Base-by-base conservation (phyloP, 2,329 filamentous ascomycete genomes). In the Hymenoscyphus albidus region DNA sequence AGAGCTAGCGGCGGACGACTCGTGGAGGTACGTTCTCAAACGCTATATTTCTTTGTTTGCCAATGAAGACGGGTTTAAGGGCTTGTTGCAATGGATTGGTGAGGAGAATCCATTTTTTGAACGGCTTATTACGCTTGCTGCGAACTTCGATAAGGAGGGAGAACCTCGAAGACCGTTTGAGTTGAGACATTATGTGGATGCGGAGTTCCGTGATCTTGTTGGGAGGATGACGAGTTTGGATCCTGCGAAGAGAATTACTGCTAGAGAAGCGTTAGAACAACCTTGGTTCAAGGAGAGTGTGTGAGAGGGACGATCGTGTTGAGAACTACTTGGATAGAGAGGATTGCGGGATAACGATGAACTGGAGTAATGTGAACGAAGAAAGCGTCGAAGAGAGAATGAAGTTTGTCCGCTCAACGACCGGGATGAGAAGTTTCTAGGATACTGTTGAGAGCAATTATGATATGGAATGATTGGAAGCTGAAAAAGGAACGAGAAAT, bases 41-140 rank as follows among this genome's bases (percentile, higher is more conserved):
- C 77, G 78, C 27, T 80, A 82, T 67, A 76, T 82, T 14, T 83
- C 80, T 2, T 80, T 79, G 68, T 82, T 82, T 70, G 77, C 76
- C 54, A 77, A 82, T 66, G 72, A 74, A 71, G 71, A 80, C 4
- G 75, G 77, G 48, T 74, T 81, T 48, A 72, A 76, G 42, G 76
- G 73, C 22, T 74, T 82, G 63, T 68, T 82, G 44, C 73, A 76
- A 58, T 76, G 79, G 69, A 75, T 82, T 57, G 78, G 77, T 35
- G 71, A 71, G 6, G 71, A 77, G 27, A 79, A 76, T 66, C 77
- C 76, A 18, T 81, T 76, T 76, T 71, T 72, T 38, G 64, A 76
- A 40, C 72, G 78, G 40, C 76, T 81, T 55, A 71, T 75, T 58
- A 73, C 76, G 48, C 74, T 79, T 58, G 70, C 73, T 38, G 75